A percentile compares a stretch with the other conserved stretches of the same genome.
These are phyloP conservation scores for Fusarium marasasianum DNA, from an alignment of 2,329 filamentous ascomycete genomes.

Conservation along the genomic window DNA sequence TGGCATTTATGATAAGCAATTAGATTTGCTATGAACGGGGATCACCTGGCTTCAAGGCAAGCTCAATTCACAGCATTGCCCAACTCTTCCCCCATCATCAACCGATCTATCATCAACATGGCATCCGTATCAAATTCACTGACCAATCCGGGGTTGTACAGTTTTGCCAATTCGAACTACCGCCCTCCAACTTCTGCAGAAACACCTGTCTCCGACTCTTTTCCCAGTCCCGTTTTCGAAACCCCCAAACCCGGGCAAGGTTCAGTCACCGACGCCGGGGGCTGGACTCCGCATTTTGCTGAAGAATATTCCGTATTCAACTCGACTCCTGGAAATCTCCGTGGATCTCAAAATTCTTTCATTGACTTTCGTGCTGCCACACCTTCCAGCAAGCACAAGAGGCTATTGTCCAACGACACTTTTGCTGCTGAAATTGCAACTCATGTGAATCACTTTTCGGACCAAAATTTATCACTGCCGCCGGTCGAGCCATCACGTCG, in stretches of 20 bases:
- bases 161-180: conserved; percentile 72
- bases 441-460: conserved; percentile 70
- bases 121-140: conserved; percentile 43
- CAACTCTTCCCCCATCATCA: conserved; percentile 6
- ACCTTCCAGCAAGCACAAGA: conserved; percentile 56
- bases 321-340: conserved; percentile 68
- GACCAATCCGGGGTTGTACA: conserved; percentile 49
- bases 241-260: conserved; percentile 62
- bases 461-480: conserved; percentile 62
- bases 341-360: conserved; percentile 57
- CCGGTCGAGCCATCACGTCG: conserved; percentile 68
- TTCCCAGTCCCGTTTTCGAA: conserved; percentile 65
- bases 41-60: conserved; percentile 66
- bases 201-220: conserved; percentile 63
- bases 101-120: conserved; percentile 20
- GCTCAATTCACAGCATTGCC: conserved; percentile 30
- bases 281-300: conserved; percentile 70
- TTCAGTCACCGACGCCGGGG: conserved; percentile 59
- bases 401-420: conserved; percentile 60
- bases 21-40: conserved; percentile 70
- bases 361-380: conserved; percentile 54
- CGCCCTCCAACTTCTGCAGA: conserved; percentile 67
- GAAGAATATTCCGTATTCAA: conserved; percentile 74
- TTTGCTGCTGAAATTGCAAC: conserved; percentile 63
- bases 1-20: conserved; percentile 40